Base-by-base conservation (phyloP, 176 grass and related monocot genomes). In the Dactylis glomerata region DNA sequence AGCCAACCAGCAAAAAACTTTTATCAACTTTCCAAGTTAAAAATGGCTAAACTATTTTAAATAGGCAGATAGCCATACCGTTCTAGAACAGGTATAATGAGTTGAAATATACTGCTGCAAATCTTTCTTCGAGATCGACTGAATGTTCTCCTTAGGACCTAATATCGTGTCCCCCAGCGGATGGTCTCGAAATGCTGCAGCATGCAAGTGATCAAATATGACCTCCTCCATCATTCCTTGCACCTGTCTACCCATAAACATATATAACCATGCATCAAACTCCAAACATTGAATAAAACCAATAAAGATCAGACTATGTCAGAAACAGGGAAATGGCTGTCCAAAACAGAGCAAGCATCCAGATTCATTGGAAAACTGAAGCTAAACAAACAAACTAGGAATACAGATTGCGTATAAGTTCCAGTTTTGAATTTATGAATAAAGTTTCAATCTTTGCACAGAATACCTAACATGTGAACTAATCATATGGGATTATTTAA, bases 141-240 rank as follows among this genome's bases (percentile, higher is more conserved):
- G 82, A n/a, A 98, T 98, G 56, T 98, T 98, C 68, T 95, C 87
- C 74, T 79, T 88, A 37, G 96, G 96, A 75, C 96, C 96, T 91
- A 98, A 91, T 86, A 98, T 98, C 1, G 96, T 98, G 86, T 95
- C 91, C 56, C 96, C 96, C 13, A 98, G 83, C 5, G 96, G 87
- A 89, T 98, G 96, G 15, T 86, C 84, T 16, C 11, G 83, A 78
- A 98, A 98, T n/a, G 96, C 91, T 82, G 96, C 96, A 30, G 78
- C 77, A 87, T 98, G 96, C 88, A 98, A 80, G 82, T 95, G 87
- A 85, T 98, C 96, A 90, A 98, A 98, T 90, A 98, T 93, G 77
- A 98, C 96, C 83, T 98, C 96, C 30, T 94, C 89, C 83, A 95
- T 88, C 81, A 95, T 92, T 79, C 92, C 91, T 89, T 96, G 91